Evolutionary conservation across 2,329 filamentous ascomycete genomes (phyloP), one percentile per base, ranked within the genome.

Genomic region (Chaetomiaceae sp.): DNA sequence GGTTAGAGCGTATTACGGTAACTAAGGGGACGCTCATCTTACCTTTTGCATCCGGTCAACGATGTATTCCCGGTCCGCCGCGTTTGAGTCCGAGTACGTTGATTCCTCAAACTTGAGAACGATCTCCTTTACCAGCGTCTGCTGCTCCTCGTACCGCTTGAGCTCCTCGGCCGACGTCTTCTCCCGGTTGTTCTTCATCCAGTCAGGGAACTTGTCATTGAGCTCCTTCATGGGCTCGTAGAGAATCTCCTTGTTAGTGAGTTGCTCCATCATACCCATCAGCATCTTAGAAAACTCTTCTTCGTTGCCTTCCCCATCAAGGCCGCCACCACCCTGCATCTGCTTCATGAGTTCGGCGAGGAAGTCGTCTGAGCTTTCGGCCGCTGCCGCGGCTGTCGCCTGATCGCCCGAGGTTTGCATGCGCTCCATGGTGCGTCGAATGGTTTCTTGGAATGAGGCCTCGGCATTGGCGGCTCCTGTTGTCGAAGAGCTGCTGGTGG

Each of bases 171-270:
- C 71, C 2, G 84, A 72, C 47, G 83, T 84, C 21, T 75, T 82
- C 36, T 73, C 79, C 61, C 77, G 76, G 68, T 96, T 92, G 71
- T 88, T 86, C 63, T 81, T 80, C 68, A 99, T 78, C 92, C 94
- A 99, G 2, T 73, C 83, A 0, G 91, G 92, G 66, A 94, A 99
- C 71, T 96, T 97, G 48, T 89, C 86, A 68, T 95, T 75, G 43
- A 99, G 75, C 72, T 99, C 94, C 75, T 96, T 96, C 90, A 99
- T 96, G 2, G 94, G 94, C 73, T 99, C 92, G 68, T 97, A 97
- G 46, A 99, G 73, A 58, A 99, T 96, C 62, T 97, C 94, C 75
- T 96, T 97, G 71, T 95, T 96, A 3, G 94, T 97, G 58, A 99
- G 79, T 70, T 99, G 91, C 73, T 97, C 90, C 92, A 99, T 97